Conservation (phyloP, 768 basidiomycete species). For the Tulasnella sp. region DNA sequence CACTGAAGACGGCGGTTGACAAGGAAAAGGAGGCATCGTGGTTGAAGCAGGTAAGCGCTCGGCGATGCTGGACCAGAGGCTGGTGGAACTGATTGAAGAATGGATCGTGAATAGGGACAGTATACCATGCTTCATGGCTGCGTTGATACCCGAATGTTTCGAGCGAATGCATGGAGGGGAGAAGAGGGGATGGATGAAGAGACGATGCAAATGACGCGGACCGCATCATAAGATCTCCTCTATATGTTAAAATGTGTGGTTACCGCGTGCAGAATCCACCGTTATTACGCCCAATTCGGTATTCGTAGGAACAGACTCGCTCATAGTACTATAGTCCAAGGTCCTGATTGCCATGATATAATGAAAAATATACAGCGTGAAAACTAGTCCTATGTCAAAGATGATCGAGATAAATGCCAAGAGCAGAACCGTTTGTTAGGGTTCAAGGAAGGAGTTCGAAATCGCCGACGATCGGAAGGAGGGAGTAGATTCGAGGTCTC, state of each 20-base stretch:
- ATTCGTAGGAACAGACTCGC: too few species aligned
- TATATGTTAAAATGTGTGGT: not conserved
- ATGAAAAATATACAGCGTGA: too few species aligned
- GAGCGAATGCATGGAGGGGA: not conserved
- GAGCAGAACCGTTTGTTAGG: too few species aligned
- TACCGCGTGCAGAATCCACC: too few species aligned
- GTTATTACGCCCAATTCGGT: too few species aligned
- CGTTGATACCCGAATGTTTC: conserved; percentile 28
- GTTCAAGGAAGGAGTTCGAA: too few species aligned
- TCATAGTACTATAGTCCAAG: too few species aligned
- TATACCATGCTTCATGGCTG: conserved; percentile 31
- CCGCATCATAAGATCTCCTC: not conserved
- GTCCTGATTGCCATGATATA: too few species aligned
- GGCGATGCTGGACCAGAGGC: not conserved
- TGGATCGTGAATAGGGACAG: conserved; percentile 29
- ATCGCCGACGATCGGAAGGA: not conserved
- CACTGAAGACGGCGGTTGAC: conserved; percentile 62
- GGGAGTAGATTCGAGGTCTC: not conserved
- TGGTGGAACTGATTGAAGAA: conserved; percentile 25
- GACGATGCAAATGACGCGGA: not conserved
- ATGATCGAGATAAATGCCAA: too few species aligned
- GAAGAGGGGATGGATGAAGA: not conserved
- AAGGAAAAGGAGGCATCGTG: conserved; percentile 78
- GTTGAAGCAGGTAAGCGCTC: conserved; percentile 63
- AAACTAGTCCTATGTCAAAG: too few species aligned